Percentiles rank a stretch among this genome's conserved stretches.
Evolutionary conservation across 768 basidiomycete species (phyloP).

Genomic region (Tephrocybe sp.): DNA sequence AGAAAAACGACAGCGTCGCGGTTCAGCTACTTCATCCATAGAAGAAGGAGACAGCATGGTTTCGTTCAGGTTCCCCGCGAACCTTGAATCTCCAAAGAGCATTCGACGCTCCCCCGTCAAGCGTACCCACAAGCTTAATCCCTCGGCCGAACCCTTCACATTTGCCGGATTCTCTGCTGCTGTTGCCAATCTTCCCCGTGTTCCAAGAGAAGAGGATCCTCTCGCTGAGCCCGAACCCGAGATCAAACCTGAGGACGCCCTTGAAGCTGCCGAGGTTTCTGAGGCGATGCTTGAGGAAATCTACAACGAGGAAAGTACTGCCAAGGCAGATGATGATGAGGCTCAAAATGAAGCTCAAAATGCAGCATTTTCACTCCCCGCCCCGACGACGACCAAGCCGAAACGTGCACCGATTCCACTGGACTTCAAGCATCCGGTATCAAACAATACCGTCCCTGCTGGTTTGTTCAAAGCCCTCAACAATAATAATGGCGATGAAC

Average conservation of each 20-base stretch:
- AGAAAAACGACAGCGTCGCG: slow-evolving; percentile 73
- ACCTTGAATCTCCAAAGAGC: slow-evolving; percentile 46
- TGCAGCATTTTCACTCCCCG: slow-evolving; percentile 26
- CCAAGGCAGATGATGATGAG: slow-evolving; percentile 22
- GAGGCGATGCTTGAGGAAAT: slow-evolving; percentile 20
- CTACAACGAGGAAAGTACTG: slow-evolving; percentile 33
- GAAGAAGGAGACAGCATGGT: slow-evolving; percentile 65
- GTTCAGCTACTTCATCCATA: slow-evolving; percentile 35
- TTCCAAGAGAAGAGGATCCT: slow-evolving; percentile 22
- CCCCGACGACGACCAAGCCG: slow-evolving; percentile 24
- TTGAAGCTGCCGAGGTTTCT: slow-evolving; percentile 11
- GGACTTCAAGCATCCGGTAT: slow-evolving; percentile 59
- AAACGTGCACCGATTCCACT: slow-evolving; percentile 75
- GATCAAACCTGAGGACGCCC: not conserved
- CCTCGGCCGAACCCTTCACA: slow-evolving; percentile 58
- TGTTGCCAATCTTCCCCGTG: slow-evolving; percentile 30
- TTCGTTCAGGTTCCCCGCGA: slow-evolving; percentile 74
- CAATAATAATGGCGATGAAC: slow-evolving; percentile 54
- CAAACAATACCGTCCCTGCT: slow-evolving; percentile 77
- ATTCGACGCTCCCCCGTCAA: slow-evolving; percentile 36
- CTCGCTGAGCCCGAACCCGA: not conserved
- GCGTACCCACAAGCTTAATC: slow-evolving; percentile 32
- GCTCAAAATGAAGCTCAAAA: slow-evolving; percentile 18
- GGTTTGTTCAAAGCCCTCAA: slow-evolving; percentile 82
- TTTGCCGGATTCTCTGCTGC: slow-evolving; percentile 61